These are phyloP conservation scores for Dactylorhiza incarnata DNA, from an alignment of 106 monocot genomes.

Conservation along the genomic window DNA sequence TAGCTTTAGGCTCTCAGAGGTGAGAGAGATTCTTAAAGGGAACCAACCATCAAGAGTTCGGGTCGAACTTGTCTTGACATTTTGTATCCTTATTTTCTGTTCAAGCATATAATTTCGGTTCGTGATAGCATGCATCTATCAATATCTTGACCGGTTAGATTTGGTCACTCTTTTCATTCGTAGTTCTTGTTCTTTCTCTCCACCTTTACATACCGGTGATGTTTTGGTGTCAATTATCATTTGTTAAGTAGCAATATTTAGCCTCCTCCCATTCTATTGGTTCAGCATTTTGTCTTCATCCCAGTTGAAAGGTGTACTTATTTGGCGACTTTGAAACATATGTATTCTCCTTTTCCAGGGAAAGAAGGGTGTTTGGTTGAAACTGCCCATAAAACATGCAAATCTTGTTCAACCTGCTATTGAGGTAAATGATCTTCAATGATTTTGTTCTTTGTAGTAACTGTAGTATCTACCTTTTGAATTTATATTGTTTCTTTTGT, in stretches of 20 bases:
- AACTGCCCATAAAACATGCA: conserved; percentile 63
- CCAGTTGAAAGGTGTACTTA: not conserved
- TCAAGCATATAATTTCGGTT: no score
- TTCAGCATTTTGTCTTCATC: not conserved
- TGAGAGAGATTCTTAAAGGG: no score
- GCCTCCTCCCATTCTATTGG: not conserved
- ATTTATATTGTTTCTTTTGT: no score
- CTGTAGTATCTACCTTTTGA: no score
- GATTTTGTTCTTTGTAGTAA: not conserved
- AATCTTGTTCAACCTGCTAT: conserved; percentile 80
- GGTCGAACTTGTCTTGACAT: no score
- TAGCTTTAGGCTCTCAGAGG: no score
- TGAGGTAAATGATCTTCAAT: conserved; percentile 35
- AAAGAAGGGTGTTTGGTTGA: conserved; percentile 83
- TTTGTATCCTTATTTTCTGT: no score
- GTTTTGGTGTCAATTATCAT: not conserved
- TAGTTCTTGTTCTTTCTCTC: not conserved
- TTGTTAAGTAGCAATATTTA: not conserved
- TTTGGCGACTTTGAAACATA: not conserved
- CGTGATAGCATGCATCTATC: no score
- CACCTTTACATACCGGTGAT: no score
- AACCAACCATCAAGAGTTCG: no score
- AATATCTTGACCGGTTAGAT: not conserved
- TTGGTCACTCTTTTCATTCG: not conserved
- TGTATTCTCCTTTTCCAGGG: conserved; percentile 34